Conservation (phyloP, 352 stramenopile species). For the Pythium apleroticum region DNA sequence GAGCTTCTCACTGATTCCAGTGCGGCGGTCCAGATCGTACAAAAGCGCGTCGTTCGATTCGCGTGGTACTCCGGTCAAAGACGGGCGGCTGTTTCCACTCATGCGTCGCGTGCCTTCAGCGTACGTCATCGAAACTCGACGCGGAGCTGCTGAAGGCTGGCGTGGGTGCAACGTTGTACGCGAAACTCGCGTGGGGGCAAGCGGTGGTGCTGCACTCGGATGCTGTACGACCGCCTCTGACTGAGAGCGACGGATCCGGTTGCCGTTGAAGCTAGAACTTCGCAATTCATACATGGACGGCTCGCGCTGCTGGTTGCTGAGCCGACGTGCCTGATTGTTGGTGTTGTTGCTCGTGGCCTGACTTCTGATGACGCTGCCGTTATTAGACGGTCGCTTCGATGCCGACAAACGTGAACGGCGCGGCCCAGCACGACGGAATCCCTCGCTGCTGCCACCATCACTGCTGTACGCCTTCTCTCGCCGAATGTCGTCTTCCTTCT, state of each 20-base stretch:
- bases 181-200: constrained; percentile 16
- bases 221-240: constrained; percentile 17
- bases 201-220: constrained; percentile 1
- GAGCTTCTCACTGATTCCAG: constrained; percentile 50
- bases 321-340: constrained; percentile 4
- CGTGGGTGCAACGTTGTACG: constrained; percentile 22
- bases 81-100: constrained; percentile 9
- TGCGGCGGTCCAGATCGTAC: constrained; percentile 46
- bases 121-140: constrained; percentile 10
- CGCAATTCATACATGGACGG: constrained; percentile 27
- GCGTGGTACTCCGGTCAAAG: not conserved
- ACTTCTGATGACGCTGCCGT: not conserved
- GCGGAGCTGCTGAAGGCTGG: not conserved
- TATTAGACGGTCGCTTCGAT: not conserved
- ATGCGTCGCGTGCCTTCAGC: constrained; percentile 5
- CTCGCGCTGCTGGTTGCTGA: constrained; percentile 13
- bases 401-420: not conserved
- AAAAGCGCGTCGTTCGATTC: constrained; percentile 34
- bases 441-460: constrained; percentile 26
- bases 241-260: constrained; percentile 25
- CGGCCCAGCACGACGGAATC: constrained; percentile 8
- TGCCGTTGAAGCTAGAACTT: constrained; percentile 12
- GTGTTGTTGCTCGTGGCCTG: constrained; percentile 6
- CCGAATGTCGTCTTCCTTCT: constrained; percentile 61
- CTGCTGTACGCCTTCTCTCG: constrained; percentile 28